These are phyloP conservation scores for Sarocladiaceae sp. DNA, from an alignment of 2,329 filamentous ascomycete species.

Conservation along the genomic window DNA sequence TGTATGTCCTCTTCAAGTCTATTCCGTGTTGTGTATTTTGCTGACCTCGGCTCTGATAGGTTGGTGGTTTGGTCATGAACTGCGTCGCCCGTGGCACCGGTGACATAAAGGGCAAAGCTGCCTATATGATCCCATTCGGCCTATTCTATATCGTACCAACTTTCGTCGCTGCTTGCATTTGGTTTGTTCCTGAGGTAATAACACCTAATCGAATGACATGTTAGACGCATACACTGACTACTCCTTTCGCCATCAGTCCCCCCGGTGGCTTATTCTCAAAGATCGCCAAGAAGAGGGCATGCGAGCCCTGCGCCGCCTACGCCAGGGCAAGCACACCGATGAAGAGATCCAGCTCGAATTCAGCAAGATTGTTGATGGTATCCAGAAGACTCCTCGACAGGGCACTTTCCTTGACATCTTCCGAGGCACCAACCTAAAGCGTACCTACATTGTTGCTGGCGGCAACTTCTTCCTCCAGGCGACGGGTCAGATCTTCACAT, in stretches of 20 bases:
- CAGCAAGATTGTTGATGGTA: not conserved
- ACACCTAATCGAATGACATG: no score
- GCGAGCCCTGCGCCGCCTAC: constrained; percentile 18
- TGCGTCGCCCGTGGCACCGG: constrained; percentile 23
- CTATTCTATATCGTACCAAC: constrained; percentile 22
- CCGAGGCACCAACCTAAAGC: constrained; percentile 12
- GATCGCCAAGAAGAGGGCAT: constrained; percentile 23
- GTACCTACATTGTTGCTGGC: constrained; percentile 18
- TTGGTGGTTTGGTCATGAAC: constrained; percentile 19
- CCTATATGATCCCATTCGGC: constrained; percentile 28
- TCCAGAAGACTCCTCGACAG: not conserved
- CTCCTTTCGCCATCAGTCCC: constrained; percentile 19
- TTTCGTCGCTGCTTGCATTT: constrained; percentile 22
- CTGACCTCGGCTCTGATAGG: not conserved
- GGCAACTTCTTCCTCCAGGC: constrained; percentile 25
- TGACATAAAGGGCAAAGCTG: constrained; percentile 20
- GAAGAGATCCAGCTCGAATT: constrained; percentile 19
- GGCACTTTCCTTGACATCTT: constrained; percentile 7
- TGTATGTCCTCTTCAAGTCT: not conserved
- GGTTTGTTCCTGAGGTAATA: constrained; percentile 12
- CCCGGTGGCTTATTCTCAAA: constrained; percentile 23
- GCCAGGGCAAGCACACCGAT: constrained; percentile 17
- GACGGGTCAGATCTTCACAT: constrained; percentile 23
- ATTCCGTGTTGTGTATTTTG: not conserved
- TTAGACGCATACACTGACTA: constrained; percentile 18